phyloP scores from a whole-genome alignment of 768 basidiomycete genomes.

The Asterophora lycoperdoides region DNA sequence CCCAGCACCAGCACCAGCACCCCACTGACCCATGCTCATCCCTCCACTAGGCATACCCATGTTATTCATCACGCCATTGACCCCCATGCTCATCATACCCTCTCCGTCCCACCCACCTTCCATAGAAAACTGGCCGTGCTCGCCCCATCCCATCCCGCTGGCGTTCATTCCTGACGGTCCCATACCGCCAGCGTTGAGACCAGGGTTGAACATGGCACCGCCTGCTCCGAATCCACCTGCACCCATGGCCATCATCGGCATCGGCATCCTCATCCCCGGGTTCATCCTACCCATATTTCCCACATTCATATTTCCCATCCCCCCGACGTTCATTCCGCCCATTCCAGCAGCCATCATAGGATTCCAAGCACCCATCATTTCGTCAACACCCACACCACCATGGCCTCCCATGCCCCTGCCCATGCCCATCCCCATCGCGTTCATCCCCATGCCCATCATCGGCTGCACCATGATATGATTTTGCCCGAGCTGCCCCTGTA shows the following conservation, averaged over 20 bases:
- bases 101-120: conserved; percentile 31
- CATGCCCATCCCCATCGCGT: conserved; percentile 31
- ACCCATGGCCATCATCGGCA: conserved; percentile 27
- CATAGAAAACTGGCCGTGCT: conserved; percentile 28
- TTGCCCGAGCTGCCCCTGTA: conserved; percentile 24
- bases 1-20: conserved; percentile 15
- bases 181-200: conserved; percentile 31
- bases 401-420: conserved; percentile 26
- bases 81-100: conserved; percentile 33
- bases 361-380: conserved; percentile 34
- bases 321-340: conserved; percentile 14
- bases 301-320: conserved; percentile 27
- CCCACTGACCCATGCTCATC: conserved; percentile 39
- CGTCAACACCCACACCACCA: conserved; percentile 24
- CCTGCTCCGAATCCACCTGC: conserved; percentile 19
- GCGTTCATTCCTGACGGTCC: conserved; percentile 27
- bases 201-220: conserved; percentile 29
- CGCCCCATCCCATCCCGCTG: conserved; percentile 31
- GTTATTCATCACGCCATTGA: conserved; percentile 40
- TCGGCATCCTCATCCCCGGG: conserved; percentile 23
- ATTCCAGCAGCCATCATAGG: conserved; percentile 30
- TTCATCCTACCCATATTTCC: conserved; percentile 28
- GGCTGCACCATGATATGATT: conserved; percentile 32
- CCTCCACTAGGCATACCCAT: conserved; percentile 32
- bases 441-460: conserved; percentile 31